Evolutionary conservation across 345 rosid species (phyloP).

Genomic region (Melastoma malabathricum): DNA sequence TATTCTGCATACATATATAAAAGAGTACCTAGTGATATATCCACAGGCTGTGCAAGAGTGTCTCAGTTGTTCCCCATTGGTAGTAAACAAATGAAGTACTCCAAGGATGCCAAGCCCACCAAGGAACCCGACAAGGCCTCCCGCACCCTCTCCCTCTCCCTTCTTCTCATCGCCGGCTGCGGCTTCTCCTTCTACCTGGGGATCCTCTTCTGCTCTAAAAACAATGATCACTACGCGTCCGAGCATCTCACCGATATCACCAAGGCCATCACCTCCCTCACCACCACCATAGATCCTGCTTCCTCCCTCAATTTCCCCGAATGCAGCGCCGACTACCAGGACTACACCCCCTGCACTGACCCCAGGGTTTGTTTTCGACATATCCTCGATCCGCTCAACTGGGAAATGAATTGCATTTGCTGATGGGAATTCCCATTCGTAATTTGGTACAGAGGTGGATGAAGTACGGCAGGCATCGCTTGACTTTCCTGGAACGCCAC

Average conservation of each 20-base stretch:
- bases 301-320: constrained; percentile 50
- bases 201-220: constrained; percentile 60
- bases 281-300: constrained; percentile 6
- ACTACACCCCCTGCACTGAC: constrained; percentile 97
- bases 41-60: too few relatives aligned
- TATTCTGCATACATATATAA: too few relatives aligned
- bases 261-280: constrained; percentile 10
- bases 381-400: not conserved
- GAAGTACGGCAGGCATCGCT: constrained; percentile 73
- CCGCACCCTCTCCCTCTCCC: constrained; percentile 30
- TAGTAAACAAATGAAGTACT: constrained; percentile 39
- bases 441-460: constrained; percentile 68
- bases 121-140: constrained; percentile 36
- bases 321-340: constrained; percentile 78
- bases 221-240: not conserved
- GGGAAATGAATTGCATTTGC: not conserved
- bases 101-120: constrained; percentile 61
- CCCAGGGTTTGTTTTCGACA: constrained; percentile 41
- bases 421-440: not conserved
- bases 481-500: constrained; percentile 90
- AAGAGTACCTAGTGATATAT: too few relatives aligned
- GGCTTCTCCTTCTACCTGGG: constrained; percentile 91
- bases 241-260: constrained; percentile 20
- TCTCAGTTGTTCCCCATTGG: too few relatives aligned
- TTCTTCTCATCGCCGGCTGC: constrained; percentile 41